A percentile compares a stretch with the other conserved stretches of the same genome.
Conservation (phyloP, 768 basidiomycete genomes). For the Termitomyces titanicus region DNA sequence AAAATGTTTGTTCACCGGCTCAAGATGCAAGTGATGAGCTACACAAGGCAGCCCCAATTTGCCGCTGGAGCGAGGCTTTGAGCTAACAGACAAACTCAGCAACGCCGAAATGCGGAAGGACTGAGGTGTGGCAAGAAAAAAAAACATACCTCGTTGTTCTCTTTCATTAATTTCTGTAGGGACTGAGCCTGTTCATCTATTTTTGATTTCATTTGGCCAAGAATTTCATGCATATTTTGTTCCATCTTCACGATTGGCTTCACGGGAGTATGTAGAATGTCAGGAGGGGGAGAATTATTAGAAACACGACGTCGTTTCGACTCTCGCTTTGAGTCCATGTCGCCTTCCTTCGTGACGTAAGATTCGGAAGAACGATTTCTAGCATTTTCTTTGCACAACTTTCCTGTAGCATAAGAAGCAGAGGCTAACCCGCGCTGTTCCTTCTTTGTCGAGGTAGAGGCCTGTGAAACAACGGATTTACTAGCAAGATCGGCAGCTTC, state of each 20-base stretch:
- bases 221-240: slow-evolving; percentile 22
- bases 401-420: not conserved
- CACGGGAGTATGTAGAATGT: slow-evolving; percentile 8
- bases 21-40: not conserved
- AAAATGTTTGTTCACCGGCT: not conserved
- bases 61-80: slow-evolving; percentile 21
- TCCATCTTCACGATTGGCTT: slow-evolving; percentile 12
- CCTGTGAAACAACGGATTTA: not conserved
- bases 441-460: not conserved
- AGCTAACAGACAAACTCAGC: slow-evolving; percentile 17
- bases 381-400: not conserved
- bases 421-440: not conserved
- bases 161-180: slow-evolving; percentile 38
- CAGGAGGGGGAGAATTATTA: slow-evolving; percentile 1
- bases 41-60: not conserved
- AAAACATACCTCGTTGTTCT: slow-evolving; percentile 41
- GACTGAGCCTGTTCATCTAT: slow-evolving; percentile 45
- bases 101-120: not conserved
- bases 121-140: not conserved
- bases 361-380: not conserved
- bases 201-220: slow-evolving; percentile 44
- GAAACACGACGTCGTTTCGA: slow-evolving; percentile 25
- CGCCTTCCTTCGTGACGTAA: not conserved
- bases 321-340: slow-evolving; percentile 12
- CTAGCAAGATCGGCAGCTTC: slow-evolving; percentile 14